A percentile compares a stretch with the other conserved stretches of the same genome.
phyloP scores from a whole-genome alignment of 768 basidiomycete species.

The Tulasnella calospora region DNA sequence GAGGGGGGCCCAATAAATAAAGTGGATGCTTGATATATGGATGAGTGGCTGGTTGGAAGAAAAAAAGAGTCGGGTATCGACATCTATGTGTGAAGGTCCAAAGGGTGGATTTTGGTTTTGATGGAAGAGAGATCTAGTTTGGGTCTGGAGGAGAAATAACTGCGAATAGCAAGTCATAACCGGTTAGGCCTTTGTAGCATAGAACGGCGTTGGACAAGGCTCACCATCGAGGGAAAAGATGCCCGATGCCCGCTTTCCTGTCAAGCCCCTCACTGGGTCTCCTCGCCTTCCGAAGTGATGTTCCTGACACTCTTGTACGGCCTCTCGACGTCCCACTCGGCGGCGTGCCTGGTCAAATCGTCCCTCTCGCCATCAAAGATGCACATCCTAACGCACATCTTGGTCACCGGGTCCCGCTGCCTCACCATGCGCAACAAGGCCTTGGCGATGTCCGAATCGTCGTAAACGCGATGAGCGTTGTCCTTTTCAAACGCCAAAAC shows the following conservation, averaged over 20 bases:
- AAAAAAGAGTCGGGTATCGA: background rate
- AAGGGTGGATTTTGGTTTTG: too few species aligned
- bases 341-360: conserved; percentile 22
- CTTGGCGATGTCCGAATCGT: conserved; percentile 18
- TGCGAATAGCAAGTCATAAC: too few species aligned
- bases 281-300: background rate
- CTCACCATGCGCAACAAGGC: conserved; percentile 12
- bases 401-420: background rate
- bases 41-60: background rate
- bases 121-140: too few species aligned
- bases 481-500: conserved; percentile 26
- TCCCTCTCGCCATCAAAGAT: conserved; percentile 23
- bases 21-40: background rate
- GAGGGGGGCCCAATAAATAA: background rate
- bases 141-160: too few species aligned
- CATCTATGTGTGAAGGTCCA: background rate
- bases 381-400: conserved; percentile 22
- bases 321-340: conserved; percentile 17
- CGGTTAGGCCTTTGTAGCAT: too few species aligned
- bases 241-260: too few species aligned
- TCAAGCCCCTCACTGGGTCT: background rate
- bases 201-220: too few species aligned
- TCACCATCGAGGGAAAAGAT: too few species aligned
- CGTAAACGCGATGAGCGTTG: conserved; percentile 23
- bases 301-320: conserved; percentile 8